Evolutionary conservation across 2,329 filamentous ascomycete species (phyloP), one percentile per base, ranked within the genome.

Genomic region (Incumbomyces delicatus): DNA sequence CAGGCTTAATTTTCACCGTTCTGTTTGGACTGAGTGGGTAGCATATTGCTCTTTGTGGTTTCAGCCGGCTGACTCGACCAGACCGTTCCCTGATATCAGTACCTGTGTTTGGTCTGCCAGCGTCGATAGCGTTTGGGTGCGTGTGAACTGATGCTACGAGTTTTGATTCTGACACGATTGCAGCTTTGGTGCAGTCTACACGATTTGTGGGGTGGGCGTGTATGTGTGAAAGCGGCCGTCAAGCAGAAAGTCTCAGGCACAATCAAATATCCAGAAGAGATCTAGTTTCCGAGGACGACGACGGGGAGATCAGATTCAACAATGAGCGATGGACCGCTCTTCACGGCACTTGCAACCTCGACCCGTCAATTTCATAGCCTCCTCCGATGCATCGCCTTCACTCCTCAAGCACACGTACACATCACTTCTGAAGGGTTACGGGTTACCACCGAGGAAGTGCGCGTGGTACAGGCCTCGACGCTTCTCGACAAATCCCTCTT

Each of bases 171-270:
- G 34, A 34, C 53, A 20, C 33, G 13, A 16, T 22, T 18, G 10
- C 61, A 95, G 90, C 42, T 85, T 95, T 66, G 92, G 92, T 58
- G 83, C 90, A 42, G 88, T 98, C 38, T 95, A 92, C 71, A 95
- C 95, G 84, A 96, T 98, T 70, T 98, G 92, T 70, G 92, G 89
- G 50, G 92, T 92, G 64, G 92, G 92, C 65, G 92, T 98, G 63
- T 96, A 98, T 81, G 87, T 98, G 66, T 98, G 79, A 27, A 27
- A 27, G 4, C 22, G 8, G 22, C 22, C 4, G 22, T 27, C 22
- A 69, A 44, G 6, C 27, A 12, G 20, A 40, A n/a, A 37, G 41
- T 39, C 49, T 44, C 42, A 33, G 27, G 29, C 31, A 18, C 36
- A 37, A 36, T 40, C 14, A 35, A 42, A 42, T 31, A 36, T 42